Base-by-base conservation (phyloP, 495 filamentous ascomycete genomes). In the Hypoxylon fragiforme region DNA sequence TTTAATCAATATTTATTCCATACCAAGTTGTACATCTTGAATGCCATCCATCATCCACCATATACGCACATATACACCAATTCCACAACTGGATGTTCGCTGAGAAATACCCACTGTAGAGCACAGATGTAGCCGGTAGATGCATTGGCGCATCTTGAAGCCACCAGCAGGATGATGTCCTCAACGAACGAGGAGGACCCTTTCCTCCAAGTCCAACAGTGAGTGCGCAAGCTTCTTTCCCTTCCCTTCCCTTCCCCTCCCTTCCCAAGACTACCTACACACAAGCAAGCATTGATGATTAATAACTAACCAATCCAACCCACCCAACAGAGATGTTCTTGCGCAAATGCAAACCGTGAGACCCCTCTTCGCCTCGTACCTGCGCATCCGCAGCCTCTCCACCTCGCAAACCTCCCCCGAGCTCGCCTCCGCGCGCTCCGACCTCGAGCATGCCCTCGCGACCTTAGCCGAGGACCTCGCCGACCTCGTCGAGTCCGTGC, bases 121-220 rank as follows among this genome's bases (percentile, higher is more conserved):
- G 54, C 35, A 48, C 44, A 57, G 42, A 67, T 63, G 65, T 67
- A 67, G 58, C 49, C 48, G 14, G 41, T 60, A 63, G 54, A 65
- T 60, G 58, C 59, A 54, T 41, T 47, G 63, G 57, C 60, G 54
- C 50, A 61, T 47, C 53, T 60, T 49, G 45, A 63, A 62, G 43
- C 52, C 60, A 39, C 50, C 71, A n/a, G n/a, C n/a, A 81, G 71
- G 64, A 86, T 85, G 81, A 87, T 87, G 84, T 82, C 83, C 70
- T 86, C 80, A 42, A 88, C 83, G 35, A 83, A 82, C 57, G 80
- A 90, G 67, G 75, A 85, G 66, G 92, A 97, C 64, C 92, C 92
- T 19, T 97, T 96, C 78, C 86, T 95, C 71, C 88, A 95, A 71
- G 91, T 95, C 62, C 91, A 96, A 75, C 81, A 87, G 89, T 92